Percentiles rank a stretch among this genome's conserved stretches.
phyloP scores from a whole-genome alignment of 1,284 basidiomycete species.

The Apiotrichum sp. region DNA sequence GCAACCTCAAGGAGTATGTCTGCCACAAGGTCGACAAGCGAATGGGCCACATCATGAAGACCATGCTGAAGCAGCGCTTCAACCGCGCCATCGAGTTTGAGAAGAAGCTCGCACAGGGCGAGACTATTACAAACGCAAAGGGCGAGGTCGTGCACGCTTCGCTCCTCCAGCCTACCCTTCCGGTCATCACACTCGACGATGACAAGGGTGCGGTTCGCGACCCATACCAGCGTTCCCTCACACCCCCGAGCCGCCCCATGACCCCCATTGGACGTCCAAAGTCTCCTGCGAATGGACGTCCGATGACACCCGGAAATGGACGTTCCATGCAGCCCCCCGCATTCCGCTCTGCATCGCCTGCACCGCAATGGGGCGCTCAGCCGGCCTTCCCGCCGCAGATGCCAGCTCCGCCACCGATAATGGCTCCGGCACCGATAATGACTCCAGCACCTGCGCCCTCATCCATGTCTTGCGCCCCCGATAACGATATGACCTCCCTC shows the following conservation, averaged over 20 bases:
- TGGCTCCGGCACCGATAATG: too few relatives aligned
- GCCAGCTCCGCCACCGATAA: too few relatives aligned
- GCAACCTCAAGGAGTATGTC: conserved; percentile 96
- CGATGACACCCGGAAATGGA: too few relatives aligned
- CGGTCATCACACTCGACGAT: conserved; percentile 81
- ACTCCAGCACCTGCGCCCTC: too few relatives aligned
- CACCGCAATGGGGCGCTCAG: too few relatives aligned
- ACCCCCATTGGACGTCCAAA: background rate
- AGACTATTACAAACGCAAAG: conserved; percentile 89
- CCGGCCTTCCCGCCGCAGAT: too few relatives aligned
- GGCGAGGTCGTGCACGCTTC: conserved; percentile 63
- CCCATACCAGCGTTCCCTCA: too few relatives aligned
- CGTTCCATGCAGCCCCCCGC: too few relatives aligned
- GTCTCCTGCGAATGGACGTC: background rate
- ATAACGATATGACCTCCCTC: too few relatives aligned
- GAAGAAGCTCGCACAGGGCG: conserved; percentile 79
- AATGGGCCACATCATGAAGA: conserved; percentile 87
- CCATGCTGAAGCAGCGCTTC: conserved; percentile 78
- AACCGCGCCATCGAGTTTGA: conserved; percentile 75
- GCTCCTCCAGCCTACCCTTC: conserved; percentile 82
- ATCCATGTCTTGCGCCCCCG: too few relatives aligned
- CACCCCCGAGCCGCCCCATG: conserved; percentile 2
- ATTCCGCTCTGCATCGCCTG: too few relatives aligned
- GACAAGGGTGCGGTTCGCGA: conserved; percentile 52
- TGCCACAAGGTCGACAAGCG: conserved; percentile 99